Evolutionary conservation across 768 basidiomycete species (phyloP), one percentile per base, ranked within the genome.

Genomic region (Clitopilus hobsonii): DNA sequence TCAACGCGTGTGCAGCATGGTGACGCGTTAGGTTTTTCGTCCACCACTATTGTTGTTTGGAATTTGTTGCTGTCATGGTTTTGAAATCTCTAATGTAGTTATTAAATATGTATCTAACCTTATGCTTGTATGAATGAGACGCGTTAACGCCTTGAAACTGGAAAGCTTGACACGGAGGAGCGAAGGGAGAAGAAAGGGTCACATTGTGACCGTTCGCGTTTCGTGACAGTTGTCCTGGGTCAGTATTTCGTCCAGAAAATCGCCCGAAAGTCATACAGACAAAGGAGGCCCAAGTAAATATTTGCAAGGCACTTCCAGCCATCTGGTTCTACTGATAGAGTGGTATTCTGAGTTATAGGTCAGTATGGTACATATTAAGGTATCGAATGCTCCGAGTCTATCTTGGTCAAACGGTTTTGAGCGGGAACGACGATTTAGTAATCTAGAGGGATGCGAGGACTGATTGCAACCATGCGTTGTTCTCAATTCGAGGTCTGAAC

Each of bases 381-480:
- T 36, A 36, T 36, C 32, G 10, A 3, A 36, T 7, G 6, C 6
- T 14, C 14, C 29, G 29, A 30, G 29, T n/a, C n/a, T n/a, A 36
- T 36, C 32, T n/a, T 36, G 4, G n/a, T 11, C 13, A 11, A 36
- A 36, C 32, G 3, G 8, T 10, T 4, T 10, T 36, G n/a, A 36
- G 8, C 32, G n/a, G n/a, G n/a, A n/a, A n/a, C n/a, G n/a, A n/a
- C n/a, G n/a, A n/a, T n/a, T 20, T 16, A 45, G 41, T 36, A 36
- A 45, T 67, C 60, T n/a, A 77, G 4, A 76, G 60, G 0, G 71
- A 67, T 41, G 63, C 58, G 25, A 92, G 70, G 28, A 91, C 66
- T 23, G 80, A 79, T 62, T 82, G 79, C 50, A 89, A 71, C 94
- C 94, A 98, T 1, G 78, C 66, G 61, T 94, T 98, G 24, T 69